Base-by-base conservation (phyloP, 2,329 filamentous ascomycete genomes). In the Aspergillus latus region DNA sequence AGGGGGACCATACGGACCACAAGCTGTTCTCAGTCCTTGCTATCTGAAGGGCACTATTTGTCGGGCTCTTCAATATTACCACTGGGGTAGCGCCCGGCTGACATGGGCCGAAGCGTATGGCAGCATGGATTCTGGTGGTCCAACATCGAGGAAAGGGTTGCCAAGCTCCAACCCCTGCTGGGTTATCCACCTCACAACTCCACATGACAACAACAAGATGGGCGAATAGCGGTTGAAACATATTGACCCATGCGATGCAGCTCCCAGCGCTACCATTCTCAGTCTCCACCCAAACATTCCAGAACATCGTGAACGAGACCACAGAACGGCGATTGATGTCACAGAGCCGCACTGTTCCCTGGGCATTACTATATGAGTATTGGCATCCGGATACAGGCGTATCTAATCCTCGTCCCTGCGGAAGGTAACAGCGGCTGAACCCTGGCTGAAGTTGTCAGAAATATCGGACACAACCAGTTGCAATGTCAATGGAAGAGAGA, bases 241-340 rank as follows among this genome's bases (percentile, higher is more conserved):
- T 26, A 30, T 32, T 26, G 37, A 30, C 29, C 44, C 30, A 49
- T 57, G 45, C 49, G 40, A 57, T 44, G 37, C 32, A 49, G 37
- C 36, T 21, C 21, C 21, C 21, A 21, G 21, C 21, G 29, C 44
- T 40, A 29, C 45, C 21, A 43, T 52, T 45, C 45, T 46, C 37
- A 44, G 44, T 46, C 36, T 32, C 37, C 48, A 30, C 16, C 34
- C 15, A 28, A 28, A 43, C 45, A 45, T 57, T 52, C 48, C 34
- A 52, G 42, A 51, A 52, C 49, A 47, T 47, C 30, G 43, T 32
- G 6, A 44, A 52, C 9, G 29, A 43, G 44, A 8, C 36, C n/a
- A 36, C 34, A 48, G 39, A 8, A 28, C 29, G 42, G 34, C 45
- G 49, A 48, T 57, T 49, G 45, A 52, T 57, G 54, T 39, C 45